These are phyloP conservation scores for Sporobolomyces roseus DNA, from an alignment of 768 basidiomycete species.

Conservation along the genomic window DNA sequence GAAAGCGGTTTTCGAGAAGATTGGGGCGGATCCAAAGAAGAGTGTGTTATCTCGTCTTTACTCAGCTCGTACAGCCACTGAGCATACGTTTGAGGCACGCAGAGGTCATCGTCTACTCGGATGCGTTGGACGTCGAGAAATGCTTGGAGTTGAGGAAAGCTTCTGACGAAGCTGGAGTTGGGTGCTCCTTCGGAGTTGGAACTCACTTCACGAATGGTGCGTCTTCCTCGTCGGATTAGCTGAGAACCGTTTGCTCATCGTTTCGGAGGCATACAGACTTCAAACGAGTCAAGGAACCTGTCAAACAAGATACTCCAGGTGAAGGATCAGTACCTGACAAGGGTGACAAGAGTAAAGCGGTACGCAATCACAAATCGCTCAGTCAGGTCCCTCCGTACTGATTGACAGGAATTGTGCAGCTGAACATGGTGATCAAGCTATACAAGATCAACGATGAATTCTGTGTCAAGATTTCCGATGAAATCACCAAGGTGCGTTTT, in stretches of 20 bases:
- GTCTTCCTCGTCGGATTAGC: background rate
- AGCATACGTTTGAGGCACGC: background rate
- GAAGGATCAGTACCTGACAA: constrained; percentile 45
- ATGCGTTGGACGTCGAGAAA: constrained; percentile 68
- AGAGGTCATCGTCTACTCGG: constrained; percentile 75
- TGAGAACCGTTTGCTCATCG: background rate
- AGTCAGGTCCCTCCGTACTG: too few relatives aligned
- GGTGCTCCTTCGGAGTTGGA: constrained; percentile 82
- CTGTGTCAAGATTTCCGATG: constrained; percentile 93
- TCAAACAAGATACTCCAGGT: constrained; percentile 47
- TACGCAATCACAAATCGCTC: too few relatives aligned
- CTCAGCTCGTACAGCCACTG: background rate
- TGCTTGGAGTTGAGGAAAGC: constrained; percentile 66
- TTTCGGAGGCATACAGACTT: constrained; percentile 18
- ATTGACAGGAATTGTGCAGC: constrained; percentile 19
- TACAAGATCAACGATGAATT: constrained; percentile 65
- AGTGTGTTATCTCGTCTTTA: constrained; percentile 46
- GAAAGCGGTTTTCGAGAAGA: constrained; percentile 63
- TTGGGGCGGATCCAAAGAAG: constrained; percentile 63
- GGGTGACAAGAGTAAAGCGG: constrained; percentile 64
- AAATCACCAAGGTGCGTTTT: constrained; percentile 68
- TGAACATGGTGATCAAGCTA: constrained; percentile 95
- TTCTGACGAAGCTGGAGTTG: constrained; percentile 68
- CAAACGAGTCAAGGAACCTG: constrained; percentile 25
- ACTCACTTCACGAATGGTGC: constrained; percentile 61